Percentiles rank a stretch among this genome's conserved stretches.
Conservation (phyloP, 164 flowering plant species). For the Tetrastigma voinierianum region DNA sequence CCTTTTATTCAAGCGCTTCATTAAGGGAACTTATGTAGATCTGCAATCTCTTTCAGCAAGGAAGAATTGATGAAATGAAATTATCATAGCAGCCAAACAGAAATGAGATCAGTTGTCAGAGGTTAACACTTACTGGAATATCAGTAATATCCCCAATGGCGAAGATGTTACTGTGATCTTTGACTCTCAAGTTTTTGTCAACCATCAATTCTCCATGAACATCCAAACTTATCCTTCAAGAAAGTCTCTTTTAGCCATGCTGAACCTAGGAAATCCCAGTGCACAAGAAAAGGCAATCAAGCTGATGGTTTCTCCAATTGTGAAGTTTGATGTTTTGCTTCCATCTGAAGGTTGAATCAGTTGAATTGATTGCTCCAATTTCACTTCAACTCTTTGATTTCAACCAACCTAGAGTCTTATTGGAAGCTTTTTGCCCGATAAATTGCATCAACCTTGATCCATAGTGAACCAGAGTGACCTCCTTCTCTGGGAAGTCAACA, state of each 20-base stretch:
- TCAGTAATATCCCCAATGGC: conserved; percentile 85
- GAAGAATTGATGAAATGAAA: no score
- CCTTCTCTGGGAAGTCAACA: conserved; percentile 70
- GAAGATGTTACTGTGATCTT: conserved; percentile 59
- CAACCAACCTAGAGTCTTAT: conserved; percentile 71
- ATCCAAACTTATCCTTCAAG: conserved; percentile 49
- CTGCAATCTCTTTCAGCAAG: no score
- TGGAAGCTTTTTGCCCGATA: conserved; percentile 66
- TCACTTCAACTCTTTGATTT: conserved; percentile 68
- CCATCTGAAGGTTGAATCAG: conserved; percentile 34
- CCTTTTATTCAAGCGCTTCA: no score
- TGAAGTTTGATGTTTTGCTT: conserved; percentile 36
- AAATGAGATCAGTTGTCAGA: neutral
- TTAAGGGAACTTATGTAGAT: no score
- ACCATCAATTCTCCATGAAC: conserved; percentile 60
- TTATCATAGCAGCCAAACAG: neutral
- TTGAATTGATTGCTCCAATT: conserved; percentile 48
- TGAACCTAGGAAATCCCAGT: conserved; percentile 56
- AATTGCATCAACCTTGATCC: conserved; percentile 76
- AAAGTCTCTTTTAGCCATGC: conserved; percentile 61
- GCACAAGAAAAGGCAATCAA: conserved; percentile 76
- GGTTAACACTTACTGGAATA: conserved; percentile 46
- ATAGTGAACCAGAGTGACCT: conserved; percentile 63
- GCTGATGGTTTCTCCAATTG: conserved; percentile 57
- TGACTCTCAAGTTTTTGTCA: conserved; percentile 66